These are phyloP conservation scores for Rosa rugosa DNA, from an alignment of 306 rosid genomes.

Conservation along the genomic window DNA sequence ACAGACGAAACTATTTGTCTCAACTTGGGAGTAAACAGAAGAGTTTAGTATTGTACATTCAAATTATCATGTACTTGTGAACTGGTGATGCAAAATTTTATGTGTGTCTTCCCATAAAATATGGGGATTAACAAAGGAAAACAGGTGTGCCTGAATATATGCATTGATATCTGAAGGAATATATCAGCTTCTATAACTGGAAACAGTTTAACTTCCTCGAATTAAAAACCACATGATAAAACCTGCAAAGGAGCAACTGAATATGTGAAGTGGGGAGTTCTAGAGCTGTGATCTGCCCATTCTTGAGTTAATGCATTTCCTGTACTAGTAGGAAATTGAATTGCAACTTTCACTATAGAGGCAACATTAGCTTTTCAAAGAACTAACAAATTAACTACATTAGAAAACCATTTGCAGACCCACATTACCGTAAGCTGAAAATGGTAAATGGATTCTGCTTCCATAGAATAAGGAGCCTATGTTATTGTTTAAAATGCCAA, in stretches of 20 bases:
- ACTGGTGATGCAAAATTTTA: background rate
- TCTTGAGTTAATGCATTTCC: background rate
- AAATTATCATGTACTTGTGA: background rate
- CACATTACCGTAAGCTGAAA: background rate
- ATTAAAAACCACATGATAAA: no score
- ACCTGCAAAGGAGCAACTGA: background rate
- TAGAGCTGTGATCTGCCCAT: background rate
- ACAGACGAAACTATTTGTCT: background rate
- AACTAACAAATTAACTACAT: background rate
- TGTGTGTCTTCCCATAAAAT: background rate
- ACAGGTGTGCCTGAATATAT: background rate
- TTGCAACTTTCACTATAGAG: background rate
- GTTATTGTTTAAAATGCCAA: background rate
- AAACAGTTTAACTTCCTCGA: background rate
- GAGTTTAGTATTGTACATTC: background rate
- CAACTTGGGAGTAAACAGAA: background rate
- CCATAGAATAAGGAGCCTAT: background rate
- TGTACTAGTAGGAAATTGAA: background rate
- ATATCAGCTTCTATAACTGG: background rate
- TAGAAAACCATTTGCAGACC: background rate
- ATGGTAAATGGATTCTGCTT: background rate
- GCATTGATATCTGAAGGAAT: background rate
- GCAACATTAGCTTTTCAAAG: background rate
- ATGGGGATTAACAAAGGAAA: slow-evolving; percentile 1
- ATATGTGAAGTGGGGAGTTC: background rate